Evolutionary conservation across 768 basidiomycete genomes (phyloP).

Genomic region (Boletus sensibilis): DNA sequence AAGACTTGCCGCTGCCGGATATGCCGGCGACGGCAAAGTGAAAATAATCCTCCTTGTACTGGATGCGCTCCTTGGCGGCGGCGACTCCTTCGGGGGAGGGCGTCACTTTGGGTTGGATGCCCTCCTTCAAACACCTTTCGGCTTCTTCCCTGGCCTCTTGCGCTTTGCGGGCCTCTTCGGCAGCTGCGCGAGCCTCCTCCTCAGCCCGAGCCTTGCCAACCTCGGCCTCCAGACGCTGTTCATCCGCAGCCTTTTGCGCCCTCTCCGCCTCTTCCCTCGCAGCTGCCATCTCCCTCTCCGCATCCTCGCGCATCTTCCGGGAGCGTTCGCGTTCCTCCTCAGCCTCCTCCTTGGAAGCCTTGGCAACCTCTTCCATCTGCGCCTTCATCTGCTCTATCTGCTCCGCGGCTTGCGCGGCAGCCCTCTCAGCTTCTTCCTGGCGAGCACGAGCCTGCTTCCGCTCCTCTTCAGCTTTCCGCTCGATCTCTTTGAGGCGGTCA

Average conservation of each 20-base stretch:
- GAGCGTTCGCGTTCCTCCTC: conserved; percentile 16
- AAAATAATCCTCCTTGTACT: conserved; percentile 28
- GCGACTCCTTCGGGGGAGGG: conserved; percentile 13
- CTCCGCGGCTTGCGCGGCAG: background rate
- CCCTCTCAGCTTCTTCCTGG: conserved; percentile 14
- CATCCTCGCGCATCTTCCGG: conserved; percentile 15
- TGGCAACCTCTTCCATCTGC: conserved; percentile 13
- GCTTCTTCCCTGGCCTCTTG: conserved; percentile 17
- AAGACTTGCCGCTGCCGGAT: conserved; percentile 39
- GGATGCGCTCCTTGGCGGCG: conserved; percentile 18
- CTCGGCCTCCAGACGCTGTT: conserved; percentile 20
- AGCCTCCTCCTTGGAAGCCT: conserved; percentile 18
- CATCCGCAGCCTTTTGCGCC: conserved; percentile 15
- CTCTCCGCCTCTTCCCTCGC: conserved; percentile 15
- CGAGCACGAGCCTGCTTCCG: background rate
- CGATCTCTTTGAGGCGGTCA: background rate
- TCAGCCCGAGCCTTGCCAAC: conserved; percentile 19
- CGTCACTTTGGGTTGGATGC: conserved; percentile 23
- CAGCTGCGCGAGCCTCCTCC: conserved; percentile 7
- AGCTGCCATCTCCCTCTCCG: conserved; percentile 10
- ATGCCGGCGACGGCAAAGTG: conserved; percentile 37
- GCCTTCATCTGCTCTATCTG: conserved; percentile 7
- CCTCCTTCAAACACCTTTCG: conserved; percentile 18
- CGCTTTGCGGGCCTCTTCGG: conserved; percentile 18
- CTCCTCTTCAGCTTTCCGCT: conserved; percentile 10